Evolutionary conservation across 306 rosid genomes (phyloP).

Genomic region (Mimosa pudica): DNA sequence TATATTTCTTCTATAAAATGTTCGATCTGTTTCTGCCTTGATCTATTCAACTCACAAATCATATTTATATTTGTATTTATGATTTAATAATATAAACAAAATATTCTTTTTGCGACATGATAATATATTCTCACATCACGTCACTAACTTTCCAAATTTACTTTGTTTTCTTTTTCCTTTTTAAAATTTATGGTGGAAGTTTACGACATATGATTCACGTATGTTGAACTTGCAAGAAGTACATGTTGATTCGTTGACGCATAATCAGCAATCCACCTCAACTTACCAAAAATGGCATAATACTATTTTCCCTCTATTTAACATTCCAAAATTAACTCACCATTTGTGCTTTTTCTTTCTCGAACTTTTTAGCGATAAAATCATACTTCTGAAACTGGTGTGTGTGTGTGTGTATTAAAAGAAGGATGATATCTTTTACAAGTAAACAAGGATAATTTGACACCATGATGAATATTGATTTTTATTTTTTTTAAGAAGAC

Average conservation of each 20-base stretch:
- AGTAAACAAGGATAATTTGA: no score
- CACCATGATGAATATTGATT: no score
- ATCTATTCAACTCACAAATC: background rate
- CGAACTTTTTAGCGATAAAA: no score
- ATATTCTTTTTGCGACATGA: slow-evolving; percentile 18
- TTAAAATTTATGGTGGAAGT: slow-evolving; percentile 37
- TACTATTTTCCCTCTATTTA: background rate
- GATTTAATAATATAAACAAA: background rate
- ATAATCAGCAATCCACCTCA: slow-evolving; percentile 16
- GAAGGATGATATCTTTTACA: no score
- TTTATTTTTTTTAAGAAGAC: no score
- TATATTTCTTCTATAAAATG: slow-evolving; percentile 16
- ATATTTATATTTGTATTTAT: background rate
- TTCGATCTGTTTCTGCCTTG: background rate
- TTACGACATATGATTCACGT: slow-evolving; percentile 14
- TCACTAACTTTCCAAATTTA: slow-evolving; percentile 15
- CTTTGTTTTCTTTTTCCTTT: background rate
- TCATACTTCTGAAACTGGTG: no score
- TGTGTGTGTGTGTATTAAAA: no score
- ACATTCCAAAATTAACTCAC: background rate
- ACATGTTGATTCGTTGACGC: slow-evolving; percentile 12
- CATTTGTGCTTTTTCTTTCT: background rate
- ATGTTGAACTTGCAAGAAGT: slow-evolving; percentile 23
- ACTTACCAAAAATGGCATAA: slow-evolving; percentile 5
- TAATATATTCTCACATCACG: slow-evolving; percentile 35